Conservation (phyloP, 371 early-diverging fungal genomes). For the Ordospora colligata region DNA sequence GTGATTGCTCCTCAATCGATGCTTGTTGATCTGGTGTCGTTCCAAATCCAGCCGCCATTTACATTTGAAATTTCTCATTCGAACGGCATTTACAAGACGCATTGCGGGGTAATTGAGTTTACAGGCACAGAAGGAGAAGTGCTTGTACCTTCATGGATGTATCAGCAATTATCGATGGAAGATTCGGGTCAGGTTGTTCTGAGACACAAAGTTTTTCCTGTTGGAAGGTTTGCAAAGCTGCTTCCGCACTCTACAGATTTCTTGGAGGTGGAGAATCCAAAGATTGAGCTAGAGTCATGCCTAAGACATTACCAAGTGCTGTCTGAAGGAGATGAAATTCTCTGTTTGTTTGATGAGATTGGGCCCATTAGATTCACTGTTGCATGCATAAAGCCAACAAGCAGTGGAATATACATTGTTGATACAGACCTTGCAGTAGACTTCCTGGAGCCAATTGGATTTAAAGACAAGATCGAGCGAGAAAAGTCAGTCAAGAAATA, state of each 20-base stretch:
- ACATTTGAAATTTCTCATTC: constrained; percentile 59
- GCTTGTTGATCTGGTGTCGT: constrained; percentile 49
- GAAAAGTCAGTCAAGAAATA: constrained; percentile 47
- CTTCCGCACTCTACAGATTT: constrained; percentile 93
- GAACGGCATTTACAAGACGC: constrained; percentile 63
- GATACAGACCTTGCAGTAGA: constrained; percentile 96
- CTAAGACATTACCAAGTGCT: constrained; percentile 83
- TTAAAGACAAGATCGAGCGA: constrained; percentile 67
- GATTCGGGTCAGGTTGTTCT: constrained; percentile 71
- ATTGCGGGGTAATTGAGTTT: constrained; percentile 95
- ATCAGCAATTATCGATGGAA: constrained; percentile 70
- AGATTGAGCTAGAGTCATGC: constrained; percentile 91
- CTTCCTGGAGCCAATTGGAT: constrained; percentile 92
- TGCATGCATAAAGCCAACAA: constrained; percentile 73
- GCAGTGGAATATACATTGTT: constrained; percentile 74
- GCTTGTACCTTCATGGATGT: constrained; percentile 95
- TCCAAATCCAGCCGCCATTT: constrained; percentile 59
- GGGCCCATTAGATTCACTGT: constrained; percentile 77
- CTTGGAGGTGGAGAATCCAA: constrained; percentile 88
- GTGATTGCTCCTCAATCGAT: constrained; percentile 55
- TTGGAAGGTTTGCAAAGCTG: constrained; percentile 83
- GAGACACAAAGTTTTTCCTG: constrained; percentile 69
- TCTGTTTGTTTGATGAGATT: constrained; percentile 74
- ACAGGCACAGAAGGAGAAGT: constrained; percentile 86
- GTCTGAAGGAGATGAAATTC: constrained; percentile 79